phyloP scores from a whole-genome alignment of 306 rosid genomes.

The Acacia acuminata region DNA sequence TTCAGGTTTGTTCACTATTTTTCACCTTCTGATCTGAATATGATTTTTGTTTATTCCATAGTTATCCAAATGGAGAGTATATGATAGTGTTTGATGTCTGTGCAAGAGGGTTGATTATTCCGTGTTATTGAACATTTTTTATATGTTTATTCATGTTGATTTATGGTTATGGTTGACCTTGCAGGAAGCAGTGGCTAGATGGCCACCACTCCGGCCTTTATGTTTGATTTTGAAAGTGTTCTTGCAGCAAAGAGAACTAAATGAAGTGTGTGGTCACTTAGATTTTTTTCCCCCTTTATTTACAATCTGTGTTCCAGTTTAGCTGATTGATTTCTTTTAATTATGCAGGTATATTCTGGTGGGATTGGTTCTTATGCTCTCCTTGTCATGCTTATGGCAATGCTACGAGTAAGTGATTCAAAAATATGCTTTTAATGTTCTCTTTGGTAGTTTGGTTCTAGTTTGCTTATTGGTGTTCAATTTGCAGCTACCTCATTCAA shows the following conservation, averaged over 20 bases:
- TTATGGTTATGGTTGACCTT: slow-evolving; percentile 26
- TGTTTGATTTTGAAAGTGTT: slow-evolving; percentile 90
- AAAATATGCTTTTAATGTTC: slow-evolving; percentile 21
- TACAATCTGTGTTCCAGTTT: slow-evolving; percentile 19
- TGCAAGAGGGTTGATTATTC: background rate
- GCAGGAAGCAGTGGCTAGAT: slow-evolving; percentile 72
- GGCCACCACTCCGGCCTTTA: slow-evolving; percentile 85
- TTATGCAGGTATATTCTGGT: slow-evolving; percentile 89
- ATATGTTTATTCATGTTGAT: slow-evolving; percentile 24
- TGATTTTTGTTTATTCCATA: slow-evolving; percentile 15
- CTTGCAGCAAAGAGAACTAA: slow-evolving; percentile 94
- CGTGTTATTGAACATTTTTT: slow-evolving; percentile 6
- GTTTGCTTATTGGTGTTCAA: background rate
- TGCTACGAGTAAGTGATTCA: slow-evolving; percentile 75
- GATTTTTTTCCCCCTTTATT: background rate
- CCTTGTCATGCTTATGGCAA: slow-evolving; percentile 88
- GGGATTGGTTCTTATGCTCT: slow-evolving; percentile 97
- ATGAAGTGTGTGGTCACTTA: slow-evolving; percentile 62
- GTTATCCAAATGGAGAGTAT: background rate
- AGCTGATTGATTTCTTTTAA: slow-evolving; percentile 35
- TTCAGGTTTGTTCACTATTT: slow-evolving; percentile 62
- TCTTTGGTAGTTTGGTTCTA: background rate
- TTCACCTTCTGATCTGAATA: slow-evolving; percentile 9
- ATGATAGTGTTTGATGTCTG: background rate
- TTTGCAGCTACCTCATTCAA: slow-evolving; percentile 13